Evolutionary conservation across 2,329 filamentous ascomycete genomes (phyloP).

Genomic region (Botrytis cinerea): DNA sequence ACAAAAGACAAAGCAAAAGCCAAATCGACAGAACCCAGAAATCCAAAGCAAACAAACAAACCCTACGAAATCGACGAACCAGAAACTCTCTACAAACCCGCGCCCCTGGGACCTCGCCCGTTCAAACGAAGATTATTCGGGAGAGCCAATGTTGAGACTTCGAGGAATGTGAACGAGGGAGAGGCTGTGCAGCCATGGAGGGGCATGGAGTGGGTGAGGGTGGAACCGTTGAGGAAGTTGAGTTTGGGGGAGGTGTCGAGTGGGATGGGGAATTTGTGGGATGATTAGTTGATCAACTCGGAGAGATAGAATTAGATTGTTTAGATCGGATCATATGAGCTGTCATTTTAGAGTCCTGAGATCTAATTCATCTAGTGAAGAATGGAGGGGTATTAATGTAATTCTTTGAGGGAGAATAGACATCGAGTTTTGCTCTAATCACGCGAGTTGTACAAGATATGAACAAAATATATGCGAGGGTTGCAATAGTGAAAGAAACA

Average conservation of each 20-base stretch:
- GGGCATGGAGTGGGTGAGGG: slow-evolving; percentile 10
- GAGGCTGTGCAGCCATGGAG: slow-evolving; percentile 13
- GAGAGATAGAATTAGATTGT: background rate
- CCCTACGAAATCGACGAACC: background rate
- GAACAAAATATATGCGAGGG: too few relatives aligned
- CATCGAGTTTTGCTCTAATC: too few relatives aligned
- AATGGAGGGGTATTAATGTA: too few relatives aligned
- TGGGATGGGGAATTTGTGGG: slow-evolving; percentile 30
- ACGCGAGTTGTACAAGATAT: background rate
- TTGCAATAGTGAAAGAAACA: too few relatives aligned
- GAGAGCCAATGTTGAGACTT: background rate
- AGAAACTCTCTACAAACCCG: background rate
- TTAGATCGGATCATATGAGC: background rate
- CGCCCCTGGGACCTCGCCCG: slow-evolving; percentile 7
- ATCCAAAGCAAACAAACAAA: background rate
- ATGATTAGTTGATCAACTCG: slow-evolving; percentile 5
- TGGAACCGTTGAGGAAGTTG: slow-evolving; percentile 29
- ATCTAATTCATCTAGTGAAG: too few relatives aligned
- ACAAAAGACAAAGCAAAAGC: background rate
- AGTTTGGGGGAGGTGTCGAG: slow-evolving; percentile 34
- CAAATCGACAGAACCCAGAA: background rate
- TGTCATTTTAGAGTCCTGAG: background rate
- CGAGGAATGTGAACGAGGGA: background rate
- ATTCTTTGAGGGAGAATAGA: background rate
- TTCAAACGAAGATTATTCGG: slow-evolving; percentile 14